A percentile compares a stretch with the other conserved stretches of the same genome.
Conservation (phyloP, 257 asterid genomes). For the Osmanthus fragrans region DNA sequence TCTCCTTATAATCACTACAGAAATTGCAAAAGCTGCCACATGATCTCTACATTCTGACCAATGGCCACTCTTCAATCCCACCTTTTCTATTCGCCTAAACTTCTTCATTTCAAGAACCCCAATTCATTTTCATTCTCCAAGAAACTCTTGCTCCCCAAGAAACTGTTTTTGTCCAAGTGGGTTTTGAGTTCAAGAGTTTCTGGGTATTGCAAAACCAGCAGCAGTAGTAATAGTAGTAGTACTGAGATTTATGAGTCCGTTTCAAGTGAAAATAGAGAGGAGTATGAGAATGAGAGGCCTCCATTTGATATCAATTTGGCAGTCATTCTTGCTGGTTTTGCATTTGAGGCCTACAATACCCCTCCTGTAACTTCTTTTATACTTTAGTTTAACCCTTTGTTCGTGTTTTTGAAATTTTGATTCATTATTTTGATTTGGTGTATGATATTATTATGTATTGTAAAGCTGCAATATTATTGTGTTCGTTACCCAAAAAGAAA, state of each 20-base stretch:
- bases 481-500: background rate
- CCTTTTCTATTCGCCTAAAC: constrained; percentile 40
- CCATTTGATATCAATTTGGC: constrained; percentile 91
- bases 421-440: background rate
- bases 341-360: constrained; percentile 90
- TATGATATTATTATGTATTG: background rate
- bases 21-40: background rate
- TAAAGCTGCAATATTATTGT: background rate
- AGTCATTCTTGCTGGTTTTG: constrained; percentile 97
- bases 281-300: constrained; percentile 49
- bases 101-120: constrained; percentile 50
- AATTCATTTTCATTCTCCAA: constrained; percentile 43
- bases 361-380: constrained; percentile 57
- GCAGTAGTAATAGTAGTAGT: constrained; percentile 2
- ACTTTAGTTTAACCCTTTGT: background rate
- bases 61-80: constrained; percentile 63
- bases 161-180: constrained; percentile 37
- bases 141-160: constrained; percentile 35
- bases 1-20: background rate
- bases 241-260: constrained; percentile 43
- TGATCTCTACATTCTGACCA: constrained; percentile 18
- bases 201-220: constrained; percentile 32
- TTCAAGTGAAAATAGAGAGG: constrained; percentile 18
- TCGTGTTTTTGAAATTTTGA: background rate
- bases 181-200: constrained; percentile 30